Evolutionary conservation across 306 rosid species (phyloP).

Genomic region (Parietaria judaica): DNA sequence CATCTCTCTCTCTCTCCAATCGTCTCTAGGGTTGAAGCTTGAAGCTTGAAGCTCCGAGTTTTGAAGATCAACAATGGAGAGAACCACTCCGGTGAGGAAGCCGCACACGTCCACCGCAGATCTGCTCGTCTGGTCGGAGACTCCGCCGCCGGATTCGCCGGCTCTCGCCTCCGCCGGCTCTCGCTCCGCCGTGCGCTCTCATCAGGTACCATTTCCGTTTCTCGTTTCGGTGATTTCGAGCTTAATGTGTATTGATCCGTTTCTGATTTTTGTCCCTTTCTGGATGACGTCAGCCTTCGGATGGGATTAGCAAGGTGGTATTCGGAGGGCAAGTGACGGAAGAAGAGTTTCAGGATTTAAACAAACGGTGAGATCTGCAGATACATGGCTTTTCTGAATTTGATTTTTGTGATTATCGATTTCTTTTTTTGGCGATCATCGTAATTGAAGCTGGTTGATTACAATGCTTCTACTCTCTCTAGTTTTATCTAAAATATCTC

Average conservation of each 20-base stretch:
- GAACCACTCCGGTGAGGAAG: conserved; percentile 85
- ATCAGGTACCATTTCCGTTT: conserved; percentile 46
- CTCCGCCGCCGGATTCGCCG: conserved; percentile 54
- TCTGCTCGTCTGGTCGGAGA: conserved; percentile 95
- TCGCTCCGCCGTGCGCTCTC: conserved; percentile 55
- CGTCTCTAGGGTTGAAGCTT: not conserved
- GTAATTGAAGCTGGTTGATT: not conserved
- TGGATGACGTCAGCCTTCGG: conserved; percentile 63
- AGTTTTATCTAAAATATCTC: not conserved
- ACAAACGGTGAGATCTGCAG: conserved; percentile 92
- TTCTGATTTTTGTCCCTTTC: not conserved
- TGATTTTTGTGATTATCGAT: not conserved
- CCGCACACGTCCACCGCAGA: conserved; percentile 94
- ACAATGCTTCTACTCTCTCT: not conserved
- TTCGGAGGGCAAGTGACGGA: conserved; percentile 99
- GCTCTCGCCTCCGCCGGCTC: conserved; percentile 49
- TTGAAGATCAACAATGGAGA: conserved; percentile 43
- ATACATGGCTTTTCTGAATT: not conserved
- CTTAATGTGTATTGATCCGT: not conserved
- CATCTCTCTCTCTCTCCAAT: not conserved
- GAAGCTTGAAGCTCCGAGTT: not conserved
- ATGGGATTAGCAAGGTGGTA: conserved; percentile 96
- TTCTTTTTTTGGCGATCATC: not conserved
- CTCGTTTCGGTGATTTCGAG: not conserved
- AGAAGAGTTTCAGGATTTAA: conserved; percentile 79